Evolutionary conservation across 306 rosid genomes (phyloP), one percentile per base, ranked within the genome.

Genomic region (Quercus variabilis): DNA sequence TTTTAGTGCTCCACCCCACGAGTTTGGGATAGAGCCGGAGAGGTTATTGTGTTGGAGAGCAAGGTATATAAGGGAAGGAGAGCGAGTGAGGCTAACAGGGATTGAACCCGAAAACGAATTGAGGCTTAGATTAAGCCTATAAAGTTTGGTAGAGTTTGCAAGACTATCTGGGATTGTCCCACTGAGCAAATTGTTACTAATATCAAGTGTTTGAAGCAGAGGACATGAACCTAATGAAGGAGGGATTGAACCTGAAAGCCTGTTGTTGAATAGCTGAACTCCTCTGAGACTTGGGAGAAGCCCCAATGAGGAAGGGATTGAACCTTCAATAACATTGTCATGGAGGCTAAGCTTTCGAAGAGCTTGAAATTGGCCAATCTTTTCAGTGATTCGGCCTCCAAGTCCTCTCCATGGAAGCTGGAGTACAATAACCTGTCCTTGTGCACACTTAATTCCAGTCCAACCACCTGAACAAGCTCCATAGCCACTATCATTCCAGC

Each of bases 401-500:
- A 94, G 78, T 21, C 93, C 93, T 75, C 87, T 92, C 97, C 97
- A 94, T 15, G 97, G 98, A 81, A 94, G 97, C 84, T 94, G 91
- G 51, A 94, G 85, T 6, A 92, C 97, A 83, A 94, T 94, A 10
- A 94, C 98, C 73, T 90, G 93, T 69, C 98, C 98, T 81, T 92
- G 92, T 23, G 97, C 96, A 83, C 98, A 94, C 81, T 94, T 94
- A 76, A 94, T 92, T 21, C 98, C 98, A 69, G 57, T 85, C 98
- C 97, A 94, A 25, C 87, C 91, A 21, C 98, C 96, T 4, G 97
- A 92, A 76, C 98, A 92, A 56, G 98, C 96, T 59, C 97, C 98
- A 74, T 78, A 89, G 56, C 93, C 93, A 23, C 90, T 92, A 73
- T 88, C 97, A 73, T 94, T 94, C 98, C 97, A 94, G 84, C 91